phyloP scores from a whole-genome alignment of 1,284 basidiomycete species.

The Sanghuangporus baumii region DNA sequence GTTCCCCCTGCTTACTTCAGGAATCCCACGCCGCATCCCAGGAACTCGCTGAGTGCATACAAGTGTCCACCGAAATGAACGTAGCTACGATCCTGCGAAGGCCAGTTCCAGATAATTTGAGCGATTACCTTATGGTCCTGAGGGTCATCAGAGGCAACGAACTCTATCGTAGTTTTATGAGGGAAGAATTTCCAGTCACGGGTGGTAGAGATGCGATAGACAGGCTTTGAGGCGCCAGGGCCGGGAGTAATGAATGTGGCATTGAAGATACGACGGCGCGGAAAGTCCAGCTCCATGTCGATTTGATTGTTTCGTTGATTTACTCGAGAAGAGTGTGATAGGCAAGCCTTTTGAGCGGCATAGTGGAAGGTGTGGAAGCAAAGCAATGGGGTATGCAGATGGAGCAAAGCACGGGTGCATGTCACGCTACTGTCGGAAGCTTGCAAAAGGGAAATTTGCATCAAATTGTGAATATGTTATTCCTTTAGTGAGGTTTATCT shows the following conservation, averaged over 20 bases:
- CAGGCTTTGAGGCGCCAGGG: neutral
- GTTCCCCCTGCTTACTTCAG: neutral
- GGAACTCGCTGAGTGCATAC: conserved; percentile 2
- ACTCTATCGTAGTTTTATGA: conserved; percentile 2
- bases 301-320: neutral
- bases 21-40: neutral
- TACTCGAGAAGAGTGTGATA: neutral
- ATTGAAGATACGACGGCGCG: neutral
- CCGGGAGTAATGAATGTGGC: neutral
- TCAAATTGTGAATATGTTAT: no score
- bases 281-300: conserved; percentile 8
- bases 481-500: no score
- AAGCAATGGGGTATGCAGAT: no score
- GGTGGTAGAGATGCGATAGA: conserved; percentile 3
- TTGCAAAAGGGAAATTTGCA: no score
- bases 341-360: neutral
- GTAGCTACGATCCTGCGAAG: neutral
- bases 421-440: no score
- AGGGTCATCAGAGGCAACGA: neutral
- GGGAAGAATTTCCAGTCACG: neutral
- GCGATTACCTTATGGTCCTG: neutral
- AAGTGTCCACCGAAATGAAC: conserved; percentile 1
- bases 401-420: no score
- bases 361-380: neutral
- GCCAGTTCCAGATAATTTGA: conserved; percentile 5